phyloP scores from a whole-genome alignment of 768 basidiomycete species.

The Leccinum ochraceum region DNA sequence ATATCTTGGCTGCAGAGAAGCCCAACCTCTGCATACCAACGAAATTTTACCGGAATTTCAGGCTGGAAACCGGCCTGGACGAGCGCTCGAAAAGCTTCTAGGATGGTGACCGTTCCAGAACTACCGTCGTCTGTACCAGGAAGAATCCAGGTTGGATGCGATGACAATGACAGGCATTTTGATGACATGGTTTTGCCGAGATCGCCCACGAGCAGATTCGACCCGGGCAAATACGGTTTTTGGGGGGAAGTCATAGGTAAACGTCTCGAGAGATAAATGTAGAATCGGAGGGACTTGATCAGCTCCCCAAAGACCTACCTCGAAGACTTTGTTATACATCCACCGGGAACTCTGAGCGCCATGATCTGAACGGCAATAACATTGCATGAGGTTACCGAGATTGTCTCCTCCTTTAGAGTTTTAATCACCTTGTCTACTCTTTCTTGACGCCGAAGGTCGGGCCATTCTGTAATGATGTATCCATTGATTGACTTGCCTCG shows the following conservation, averaged over 20 bases:
- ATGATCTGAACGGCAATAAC: constrained; percentile 27
- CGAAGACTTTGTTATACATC: constrained; percentile 32
- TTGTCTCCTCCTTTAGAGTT: constrained; percentile 15
- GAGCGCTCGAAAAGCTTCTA: constrained; percentile 76
- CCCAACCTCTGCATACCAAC: constrained; percentile 68
- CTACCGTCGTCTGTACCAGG: constrained; percentile 54
- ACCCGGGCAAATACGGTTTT: constrained; percentile 25
- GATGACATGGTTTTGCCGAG: constrained; percentile 6
- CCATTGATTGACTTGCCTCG: not conserved
- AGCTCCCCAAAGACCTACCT: not conserved
- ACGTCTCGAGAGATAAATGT: constrained; percentile 20
- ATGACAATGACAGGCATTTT: constrained; percentile 37
- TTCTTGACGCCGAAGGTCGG: constrained; percentile 16
- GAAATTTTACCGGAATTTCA: constrained; percentile 68
- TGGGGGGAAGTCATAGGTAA: constrained; percentile 24
- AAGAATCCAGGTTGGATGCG: constrained; percentile 45
- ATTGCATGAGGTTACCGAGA: constrained; percentile 38
- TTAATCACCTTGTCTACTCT: constrained; percentile 9
- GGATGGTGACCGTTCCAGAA: constrained; percentile 70
- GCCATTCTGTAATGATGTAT: constrained; percentile 14
- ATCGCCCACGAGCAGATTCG: constrained; percentile 13
- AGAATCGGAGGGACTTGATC: constrained; percentile 3
- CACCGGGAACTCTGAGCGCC: constrained; percentile 42
- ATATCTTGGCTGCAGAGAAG: constrained; percentile 42
- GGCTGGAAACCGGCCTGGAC: constrained; percentile 70